Evolutionary conservation across 495 filamentous ascomycete species (phyloP).

Genomic region (Immersiella caudata): DNA sequence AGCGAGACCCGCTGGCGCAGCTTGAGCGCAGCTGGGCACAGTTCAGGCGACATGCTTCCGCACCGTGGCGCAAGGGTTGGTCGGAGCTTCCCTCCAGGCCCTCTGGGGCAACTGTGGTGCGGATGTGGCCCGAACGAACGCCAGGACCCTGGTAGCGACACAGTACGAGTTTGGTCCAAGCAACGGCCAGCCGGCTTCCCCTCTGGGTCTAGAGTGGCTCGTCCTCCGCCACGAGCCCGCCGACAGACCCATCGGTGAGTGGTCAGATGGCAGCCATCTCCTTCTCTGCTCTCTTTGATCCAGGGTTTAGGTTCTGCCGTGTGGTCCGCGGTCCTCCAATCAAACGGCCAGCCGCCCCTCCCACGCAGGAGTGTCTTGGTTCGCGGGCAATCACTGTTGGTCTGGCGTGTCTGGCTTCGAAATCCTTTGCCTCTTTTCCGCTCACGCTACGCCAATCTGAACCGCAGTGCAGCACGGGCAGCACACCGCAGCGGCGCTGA

Average conservation of each 20-base stretch:
- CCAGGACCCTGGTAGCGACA: conserved; percentile 16
- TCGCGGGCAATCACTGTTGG: not conserved
- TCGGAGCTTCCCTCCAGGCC: conserved; percentile 29
- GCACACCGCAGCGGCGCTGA: not conserved
- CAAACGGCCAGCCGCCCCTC: conserved; percentile 8
- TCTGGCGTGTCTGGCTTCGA: conserved; percentile 5
- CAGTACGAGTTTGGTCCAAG: conserved; percentile 18
- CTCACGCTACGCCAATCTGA: not conserved
- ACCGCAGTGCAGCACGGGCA: not conserved
- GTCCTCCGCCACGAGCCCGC: conserved; percentile 27
- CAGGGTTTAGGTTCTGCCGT: conserved; percentile 38
- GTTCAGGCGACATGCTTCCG: conserved; percentile 9
- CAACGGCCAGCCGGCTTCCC: conserved; percentile 24
- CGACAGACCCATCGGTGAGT: conserved; percentile 16
- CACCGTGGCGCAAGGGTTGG: conserved; percentile 1
- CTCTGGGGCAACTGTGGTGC: not conserved
- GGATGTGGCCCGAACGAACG: conserved; percentile 2
- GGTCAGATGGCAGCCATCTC: conserved; percentile 12
- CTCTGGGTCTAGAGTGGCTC: conserved; percentile 27
- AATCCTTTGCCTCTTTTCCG: conserved; percentile 5
- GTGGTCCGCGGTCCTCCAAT: conserved; percentile 1
- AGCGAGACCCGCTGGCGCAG: conserved; percentile 10
- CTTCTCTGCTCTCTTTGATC: conserved; percentile 20
- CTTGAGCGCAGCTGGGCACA: not conserved
- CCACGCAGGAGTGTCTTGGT: conserved; percentile 1